Evolutionary conservation across 768 basidiomycete genomes (phyloP), one percentile per base, ranked within the genome.

Genomic region (Porphyrellus cyaneotinctus): DNA sequence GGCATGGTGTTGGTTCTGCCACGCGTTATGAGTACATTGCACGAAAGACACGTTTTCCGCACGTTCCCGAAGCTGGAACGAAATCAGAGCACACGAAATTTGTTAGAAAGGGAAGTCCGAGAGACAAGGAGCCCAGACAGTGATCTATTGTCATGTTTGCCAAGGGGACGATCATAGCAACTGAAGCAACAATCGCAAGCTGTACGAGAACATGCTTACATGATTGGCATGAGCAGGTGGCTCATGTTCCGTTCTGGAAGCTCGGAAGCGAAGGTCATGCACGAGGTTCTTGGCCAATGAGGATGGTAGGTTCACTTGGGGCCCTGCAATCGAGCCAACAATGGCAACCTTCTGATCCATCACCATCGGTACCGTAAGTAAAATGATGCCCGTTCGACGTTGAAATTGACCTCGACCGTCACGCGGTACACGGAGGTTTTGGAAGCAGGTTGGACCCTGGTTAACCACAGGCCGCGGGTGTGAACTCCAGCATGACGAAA

Each of bases 351-450:
- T 56, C 20, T 56, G 63, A 65, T 64, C 53, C 45, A 60, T 61
- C 52, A 54, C 54, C 59, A 62, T 64, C 64, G 64, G 64, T 64
- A 64, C 64, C 64, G 64, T 64, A 66, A 64, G 13, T 59, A 43
- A 43, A 66, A 64, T 64, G 64, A 64, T 64, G 64, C 57, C 62
- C 63, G 65, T 51, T 45, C 62, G 61, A 61, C 52, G 63, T 53
- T 55, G 56, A 53, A 58, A 51, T 49, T 56, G 57, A 53, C 54
- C 46, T 63, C 48, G 61, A 60, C 49, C 39, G 44, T 53, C 63
- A 63, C 61, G 61, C 58, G 63, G 58, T 50, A 47, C 53, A n/a
- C 58, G 63, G 54, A 31, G 39, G 52, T 24, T 52, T 64, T 59
- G 56, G 39, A 31, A 23, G 20, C 59, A 47, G 32, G 43, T 47